phyloP scores from a whole-genome alignment of 1,139 yeast species.

The Kluyveromyces sp. region DNA sequence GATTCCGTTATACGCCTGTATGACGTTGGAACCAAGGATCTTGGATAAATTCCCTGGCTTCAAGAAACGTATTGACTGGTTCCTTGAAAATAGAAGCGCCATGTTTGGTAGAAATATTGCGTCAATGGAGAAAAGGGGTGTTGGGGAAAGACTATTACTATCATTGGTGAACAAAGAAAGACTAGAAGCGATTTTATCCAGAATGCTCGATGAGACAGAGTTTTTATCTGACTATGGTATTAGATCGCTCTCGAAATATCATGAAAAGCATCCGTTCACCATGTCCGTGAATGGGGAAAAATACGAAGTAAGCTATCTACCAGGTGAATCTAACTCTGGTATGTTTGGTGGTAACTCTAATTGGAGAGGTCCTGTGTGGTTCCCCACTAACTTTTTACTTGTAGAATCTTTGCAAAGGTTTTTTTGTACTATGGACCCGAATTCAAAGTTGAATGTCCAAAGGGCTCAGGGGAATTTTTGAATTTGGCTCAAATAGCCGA shows the following conservation, averaged over 20 bases:
- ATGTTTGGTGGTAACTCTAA: slow-evolving; percentile 96
- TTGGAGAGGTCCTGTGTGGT: slow-evolving; percentile 99
- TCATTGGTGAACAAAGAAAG: slow-evolving; percentile 82
- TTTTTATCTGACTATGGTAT: slow-evolving; percentile 84
- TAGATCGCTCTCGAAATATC: slow-evolving; percentile 82
- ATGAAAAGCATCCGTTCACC: slow-evolving; percentile 76
- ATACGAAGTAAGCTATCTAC: slow-evolving; percentile 70
- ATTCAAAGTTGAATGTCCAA: slow-evolving; percentile 84
- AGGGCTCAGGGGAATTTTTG: slow-evolving; percentile 71
- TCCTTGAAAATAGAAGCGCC: slow-evolving; percentile 60
- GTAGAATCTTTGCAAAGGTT: slow-evolving; percentile 88
- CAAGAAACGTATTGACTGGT: slow-evolving; percentile 82
- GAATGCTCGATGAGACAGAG: slow-evolving; percentile 84
- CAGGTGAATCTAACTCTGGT: slow-evolving; percentile 93
- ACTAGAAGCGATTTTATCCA: slow-evolving; percentile 63
- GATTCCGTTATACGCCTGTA: slow-evolving; percentile 85
- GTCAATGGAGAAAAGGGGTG: slow-evolving; percentile 77
- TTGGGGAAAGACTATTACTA: slow-evolving; percentile 74
- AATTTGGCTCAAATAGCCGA: slow-evolving; percentile 92
- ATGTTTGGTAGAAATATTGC: slow-evolving; percentile 87
- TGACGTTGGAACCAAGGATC: slow-evolving; percentile 83
- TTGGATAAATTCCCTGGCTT: slow-evolving; percentile 76
- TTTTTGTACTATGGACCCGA: slow-evolving; percentile 85
- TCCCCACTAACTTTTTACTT: slow-evolving; percentile 82
- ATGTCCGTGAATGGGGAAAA: slow-evolving; percentile 79